Evolutionary conservation across 1,284 basidiomycete genomes (phyloP).

Genomic region (Cutaneotrichosporon sp.): DNA sequence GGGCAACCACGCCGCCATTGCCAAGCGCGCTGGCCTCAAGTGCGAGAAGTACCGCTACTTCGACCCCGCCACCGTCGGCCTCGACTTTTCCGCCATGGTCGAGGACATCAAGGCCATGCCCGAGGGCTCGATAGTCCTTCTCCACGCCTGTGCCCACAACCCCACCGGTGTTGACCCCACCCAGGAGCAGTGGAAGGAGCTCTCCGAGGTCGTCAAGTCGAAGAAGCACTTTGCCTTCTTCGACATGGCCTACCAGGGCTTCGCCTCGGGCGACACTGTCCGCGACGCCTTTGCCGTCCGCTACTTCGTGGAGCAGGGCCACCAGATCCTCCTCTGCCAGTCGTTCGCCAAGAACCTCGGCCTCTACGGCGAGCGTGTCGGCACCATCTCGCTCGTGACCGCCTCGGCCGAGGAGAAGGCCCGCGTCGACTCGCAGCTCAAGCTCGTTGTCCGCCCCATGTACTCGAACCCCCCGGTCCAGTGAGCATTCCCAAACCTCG

Average conservation of each 20-base stretch:
- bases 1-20: conserved; percentile 91
- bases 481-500: conserved; percentile 26
- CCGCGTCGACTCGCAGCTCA: conserved; percentile 86
- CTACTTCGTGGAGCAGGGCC: conserved; percentile 86
- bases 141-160: conserved; percentile 70
- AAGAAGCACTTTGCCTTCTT: conserved; percentile 62
- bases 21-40: conserved; percentile 72
- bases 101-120: conserved; percentile 67
- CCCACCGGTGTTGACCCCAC: conserved; percentile 98
- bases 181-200: conserved; percentile 86
- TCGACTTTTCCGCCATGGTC: conserved; percentile 90
- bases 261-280: conserved; percentile 84
- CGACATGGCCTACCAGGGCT: conserved; percentile 87
- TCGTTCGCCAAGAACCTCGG: conserved; percentile 99
- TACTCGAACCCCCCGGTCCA: conserved; percentile 98
- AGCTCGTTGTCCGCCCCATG: conserved; percentile 94
- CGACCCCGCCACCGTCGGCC: conserved; percentile 87
- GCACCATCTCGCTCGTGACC: conserved; percentile 83
- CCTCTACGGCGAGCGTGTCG: conserved; percentile 94
- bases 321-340: conserved; percentile 83
- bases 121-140: conserved; percentile 58
- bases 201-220: conserved; percentile 77
- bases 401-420: conserved; percentile 77
- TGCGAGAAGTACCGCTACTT: conserved; percentile 91
- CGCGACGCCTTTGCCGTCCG: conserved; percentile 95